phyloP scores from a whole-genome alignment of 495 filamentous ascomycete genomes.

The Neurospora hispaniola region DNA sequence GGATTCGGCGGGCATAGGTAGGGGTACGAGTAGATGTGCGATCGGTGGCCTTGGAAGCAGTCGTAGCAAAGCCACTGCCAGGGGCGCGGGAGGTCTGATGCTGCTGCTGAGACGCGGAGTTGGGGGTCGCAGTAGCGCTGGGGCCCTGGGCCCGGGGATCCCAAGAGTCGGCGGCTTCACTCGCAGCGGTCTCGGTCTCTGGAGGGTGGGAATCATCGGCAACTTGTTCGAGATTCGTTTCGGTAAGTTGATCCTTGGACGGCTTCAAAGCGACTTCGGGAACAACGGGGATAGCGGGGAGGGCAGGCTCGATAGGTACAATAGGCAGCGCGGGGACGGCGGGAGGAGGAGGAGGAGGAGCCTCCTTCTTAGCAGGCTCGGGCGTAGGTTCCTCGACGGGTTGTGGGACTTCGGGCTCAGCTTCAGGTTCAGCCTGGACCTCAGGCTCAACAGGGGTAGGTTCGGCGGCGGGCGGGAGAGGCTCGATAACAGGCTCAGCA shows the following conservation, averaged over 20 bases:
- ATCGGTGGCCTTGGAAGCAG: constrained; percentile 65
- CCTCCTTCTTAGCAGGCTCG: constrained; percentile 18
- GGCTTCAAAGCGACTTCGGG: constrained; percentile 49
- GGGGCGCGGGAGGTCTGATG: constrained; percentile 46
- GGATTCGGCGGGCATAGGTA: constrained; percentile 68
- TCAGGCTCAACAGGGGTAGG: constrained; percentile 21
- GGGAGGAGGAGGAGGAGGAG: constrained; percentile 8
- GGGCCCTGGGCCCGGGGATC: constrained; percentile 49
- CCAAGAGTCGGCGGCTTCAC: constrained; percentile 75
- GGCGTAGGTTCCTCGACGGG: constrained; percentile 23
- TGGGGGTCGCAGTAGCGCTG: constrained; percentile 43
- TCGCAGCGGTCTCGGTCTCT: constrained; percentile 75
- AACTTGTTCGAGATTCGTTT: constrained; percentile 83
- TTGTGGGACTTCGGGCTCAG: constrained; percentile 18
- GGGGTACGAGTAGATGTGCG: constrained; percentile 49
- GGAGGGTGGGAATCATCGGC: constrained; percentile 66
- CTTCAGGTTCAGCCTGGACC: constrained; percentile 18
- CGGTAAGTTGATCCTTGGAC: constrained; percentile 77
- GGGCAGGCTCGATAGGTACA: constrained; percentile 10
- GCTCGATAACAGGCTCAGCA: constrained; percentile 27
- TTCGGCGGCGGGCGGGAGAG: constrained; percentile 23
- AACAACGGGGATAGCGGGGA: constrained; percentile 25
- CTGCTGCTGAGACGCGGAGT: constrained; percentile 43
- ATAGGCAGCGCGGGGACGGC: constrained; percentile 3
- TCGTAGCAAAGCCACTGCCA: constrained; percentile 58